Base-by-base conservation (phyloP, 1,139 yeast genomes). In the Pichiaceae sp. region DNA sequence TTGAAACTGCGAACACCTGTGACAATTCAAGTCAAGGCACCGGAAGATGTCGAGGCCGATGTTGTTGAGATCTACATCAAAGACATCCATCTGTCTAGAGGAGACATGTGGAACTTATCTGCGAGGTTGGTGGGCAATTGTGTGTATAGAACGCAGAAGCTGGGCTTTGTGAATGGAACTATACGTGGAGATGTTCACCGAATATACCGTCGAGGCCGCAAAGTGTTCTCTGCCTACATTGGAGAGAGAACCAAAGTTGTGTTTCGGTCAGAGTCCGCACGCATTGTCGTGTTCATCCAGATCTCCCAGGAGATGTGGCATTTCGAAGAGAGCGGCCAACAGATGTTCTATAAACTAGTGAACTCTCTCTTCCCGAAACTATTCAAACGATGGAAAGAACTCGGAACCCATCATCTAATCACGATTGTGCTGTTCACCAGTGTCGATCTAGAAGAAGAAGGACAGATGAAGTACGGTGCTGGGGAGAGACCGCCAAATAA, bases 241-340 rank as follows among this genome's bases (percentile, higher is more conserved):
- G 83, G 89, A 2, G 74, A 74, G 14, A 68, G 75, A 25, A 89
- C 98, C 4, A 80, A 80, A 46, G 64, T 91, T 16, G 84, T 87
- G 0, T 91, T 83, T 53, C 68, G 98, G 36, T 85, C 96, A 1
- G 96, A 91, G 50, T 80, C 95, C 33, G 94, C 97, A 2, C 75
- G 84, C 40, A 63, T 89, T 42, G 73, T 87, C 11, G 84, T 89
- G 35, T 66, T 93, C 43, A 77, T 93, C 36, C 98, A 93, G 55
- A 75, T 89, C 46, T 84, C 96, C 1, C 70, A 82, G 30, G 99
- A 93, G 53, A 93, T 91, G 96, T 93, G 97, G 95, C 87, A 89
- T 54, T 93, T 93, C 57, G 97, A 91, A 59, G 96, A 89, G 53
- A 83, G 82, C 48, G 98, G 98, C 0, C 97, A 89, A 52, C 83